Evolutionary conservation across 2,329 filamentous ascomycete genomes (phyloP), one percentile per base, ranked within the genome.

Genomic region (Talaromyces islandicus): DNA sequence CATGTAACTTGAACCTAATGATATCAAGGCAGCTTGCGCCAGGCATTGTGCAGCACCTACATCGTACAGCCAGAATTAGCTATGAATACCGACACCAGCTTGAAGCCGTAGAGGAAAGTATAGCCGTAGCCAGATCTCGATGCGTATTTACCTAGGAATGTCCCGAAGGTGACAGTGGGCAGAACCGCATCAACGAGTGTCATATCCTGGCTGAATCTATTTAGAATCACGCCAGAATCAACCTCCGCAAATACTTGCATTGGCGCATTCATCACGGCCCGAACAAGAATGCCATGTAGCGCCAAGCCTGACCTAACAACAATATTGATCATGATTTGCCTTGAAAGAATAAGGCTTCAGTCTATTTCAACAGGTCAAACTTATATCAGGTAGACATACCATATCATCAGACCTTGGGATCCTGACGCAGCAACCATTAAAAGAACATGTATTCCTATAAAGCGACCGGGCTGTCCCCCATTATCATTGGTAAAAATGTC

Each of bases 281-380:
- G 11, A 24, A 57, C 56, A 21, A 57, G 46, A 7, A 41, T 50
- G 7, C 11, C 9, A 62, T 84, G 82, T 60, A 84, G 79, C 50
- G 65, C 72, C 59, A 77, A 73, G 3, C 79, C 80, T 24, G 81
- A 82, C 29, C 74, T 77, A 4, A 81, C 81, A 2, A 83, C 78
- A 77, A 83, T 82, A 5, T 71, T 77, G 32, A 83, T 78, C 55
- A 83, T 78, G 62, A 83, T 73, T 66, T 81, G 77, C 71, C 74
- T 76, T 32, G 27, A 57, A n/a, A 32, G 21, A 57, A 56, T 29
- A 12, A 54, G 19, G 38, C 7, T 35, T 25, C 21, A 24, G 6
- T 32, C 2, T 32, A 10, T 25, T 35, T 10, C 25, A n/a, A 46
- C 27, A 24, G 24, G 25, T 51, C 17, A 27, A 10, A 32, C n/a